Conservation (phyloP, 2,329 filamentous ascomycete species). For the Neofusicoccum kwambonambiense region DNA sequence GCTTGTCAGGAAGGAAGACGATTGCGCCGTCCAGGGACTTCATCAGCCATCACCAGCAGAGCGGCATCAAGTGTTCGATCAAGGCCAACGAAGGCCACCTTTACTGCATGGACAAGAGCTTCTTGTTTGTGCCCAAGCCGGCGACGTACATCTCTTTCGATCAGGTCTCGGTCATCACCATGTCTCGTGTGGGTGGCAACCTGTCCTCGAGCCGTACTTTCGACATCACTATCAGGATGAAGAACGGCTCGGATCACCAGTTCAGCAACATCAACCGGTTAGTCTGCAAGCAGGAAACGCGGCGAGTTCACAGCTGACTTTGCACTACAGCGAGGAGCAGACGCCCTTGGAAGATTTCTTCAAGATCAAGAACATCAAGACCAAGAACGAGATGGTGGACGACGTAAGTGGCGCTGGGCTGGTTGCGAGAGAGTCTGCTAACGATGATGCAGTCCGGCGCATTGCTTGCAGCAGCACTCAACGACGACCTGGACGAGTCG, state of each 20-base stretch:
- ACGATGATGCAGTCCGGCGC: constrained; percentile 49
- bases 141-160: constrained; percentile 97
- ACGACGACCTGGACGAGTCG: constrained; percentile 77
- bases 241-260: constrained; percentile 83
- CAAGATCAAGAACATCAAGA: constrained; percentile 88
- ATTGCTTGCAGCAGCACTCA: constrained; percentile 74
- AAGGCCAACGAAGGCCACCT: constrained; percentile 98
- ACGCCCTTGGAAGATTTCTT: constrained; percentile 97
- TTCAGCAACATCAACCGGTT: constrained; percentile 98
- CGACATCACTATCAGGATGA: constrained; percentile 91
- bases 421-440: constrained; percentile 10
- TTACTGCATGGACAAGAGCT: constrained; percentile 95
- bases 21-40: constrained; percentile 94
- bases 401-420: constrained; percentile 59
- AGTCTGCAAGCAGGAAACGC: constrained; percentile 22
- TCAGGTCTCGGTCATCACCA: constrained; percentile 85
- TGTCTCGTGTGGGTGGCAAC: constrained; percentile 92
- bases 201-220: constrained; percentile 94
- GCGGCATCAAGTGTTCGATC: constrained; percentile 98
- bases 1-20: constrained; percentile 91
- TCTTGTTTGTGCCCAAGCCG: constrained; percentile 98
- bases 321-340: constrained; percentile 70
- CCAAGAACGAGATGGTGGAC: constrained; percentile 98
- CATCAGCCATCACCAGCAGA: constrained; percentile 86
- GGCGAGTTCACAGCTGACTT: constrained; percentile 23